Evolutionary conservation across 1,139 yeast genomes (phyloP), one percentile per base, ranked within the genome.

Genomic region (Zygotorulaspora mrakii): DNA sequence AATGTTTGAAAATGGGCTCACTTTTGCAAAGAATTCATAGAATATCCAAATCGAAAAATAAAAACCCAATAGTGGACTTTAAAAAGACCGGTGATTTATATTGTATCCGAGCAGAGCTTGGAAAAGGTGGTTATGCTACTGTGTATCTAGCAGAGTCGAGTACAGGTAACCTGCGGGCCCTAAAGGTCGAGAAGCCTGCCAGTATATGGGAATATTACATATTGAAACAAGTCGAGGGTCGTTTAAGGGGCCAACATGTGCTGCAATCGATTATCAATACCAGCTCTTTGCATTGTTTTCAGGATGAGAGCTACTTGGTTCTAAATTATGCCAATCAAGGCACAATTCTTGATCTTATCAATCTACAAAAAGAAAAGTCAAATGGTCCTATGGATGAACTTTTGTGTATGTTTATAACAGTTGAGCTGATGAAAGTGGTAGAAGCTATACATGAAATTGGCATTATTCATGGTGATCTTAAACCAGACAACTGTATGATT

Each of bases 401-500:
- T 0, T 59, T 88, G 3, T 77, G 76, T 5, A 71, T 84, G 39
- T 82, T 77, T 53, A 66, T 87, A 31, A 69, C 94, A 0, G 64
- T 77, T 7, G 86, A 85, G 53, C 59, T 86, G 17, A 58, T 86
- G 35, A 71, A 76, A 39, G 67, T 76, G 0, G 64, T 86, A 1
- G 87, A 82, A 49, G 61, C 68, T 1, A 62, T 89, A 20, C 96
- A 89, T 55, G 59, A 64, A 0, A 65, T 74, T 9, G 81, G 82
- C 0, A 76, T 88, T 1, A 68, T 89, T 11, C 96, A 89, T 64
- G 94, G 96, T 1, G 95, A 87, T 58, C 63, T 88, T 42, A 85
- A 83, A 55, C 83, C 95, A 0, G 95, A 86, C 47, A 88, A 88
- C 55, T 83, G 94, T 50, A 84, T 89, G 95, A 59, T 87, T 0